These are phyloP conservation scores for Clonostachys rosea DNA, from an alignment of 2,329 filamentous ascomycete species.

Conservation along the genomic window DNA sequence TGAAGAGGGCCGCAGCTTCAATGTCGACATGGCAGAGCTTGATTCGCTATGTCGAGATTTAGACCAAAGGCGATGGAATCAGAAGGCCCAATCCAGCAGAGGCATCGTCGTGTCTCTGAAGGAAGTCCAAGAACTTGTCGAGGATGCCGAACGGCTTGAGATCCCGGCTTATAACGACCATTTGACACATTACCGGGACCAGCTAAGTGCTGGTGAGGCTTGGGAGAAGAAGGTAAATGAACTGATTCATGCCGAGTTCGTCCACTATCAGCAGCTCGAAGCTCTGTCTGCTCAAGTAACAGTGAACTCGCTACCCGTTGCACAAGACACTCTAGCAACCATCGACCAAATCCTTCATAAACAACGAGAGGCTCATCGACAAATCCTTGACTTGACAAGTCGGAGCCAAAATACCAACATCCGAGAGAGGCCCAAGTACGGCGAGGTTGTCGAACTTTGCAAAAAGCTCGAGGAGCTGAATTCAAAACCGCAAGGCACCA, in stretches of 20 bases:
- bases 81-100: constrained; percentile 64
- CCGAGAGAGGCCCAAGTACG: constrained; percentile 76
- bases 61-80: constrained; percentile 84
- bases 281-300: constrained; percentile 80
- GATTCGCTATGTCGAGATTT: constrained; percentile 76
- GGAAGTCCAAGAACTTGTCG: constrained; percentile 75
- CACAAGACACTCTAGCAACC: constrained; percentile 69
- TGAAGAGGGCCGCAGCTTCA: constrained; percentile 85
- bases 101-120: constrained; percentile 66
- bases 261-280: constrained; percentile 93
- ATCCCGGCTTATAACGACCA: constrained; percentile 79
- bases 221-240: constrained; percentile 95
- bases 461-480: constrained; percentile 84
- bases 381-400: constrained; percentile 78
- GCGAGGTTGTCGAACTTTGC: constrained; percentile 86
- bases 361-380: constrained; percentile 87
- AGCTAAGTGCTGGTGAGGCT: constrained; percentile 70
- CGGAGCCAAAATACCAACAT: constrained; percentile 72
- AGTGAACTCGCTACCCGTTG: constrained; percentile 69
- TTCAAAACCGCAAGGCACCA: constrained; percentile 84
- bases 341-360: constrained; percentile 94
- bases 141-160: constrained; percentile 70
- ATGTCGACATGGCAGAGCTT: constrained; percentile 86
- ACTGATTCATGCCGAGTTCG: constrained; percentile 82
- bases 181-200: constrained; percentile 69